Base-by-base conservation (phyloP, 192 early-diverging fungal genomes). In the Coemansia sp. region DNA sequence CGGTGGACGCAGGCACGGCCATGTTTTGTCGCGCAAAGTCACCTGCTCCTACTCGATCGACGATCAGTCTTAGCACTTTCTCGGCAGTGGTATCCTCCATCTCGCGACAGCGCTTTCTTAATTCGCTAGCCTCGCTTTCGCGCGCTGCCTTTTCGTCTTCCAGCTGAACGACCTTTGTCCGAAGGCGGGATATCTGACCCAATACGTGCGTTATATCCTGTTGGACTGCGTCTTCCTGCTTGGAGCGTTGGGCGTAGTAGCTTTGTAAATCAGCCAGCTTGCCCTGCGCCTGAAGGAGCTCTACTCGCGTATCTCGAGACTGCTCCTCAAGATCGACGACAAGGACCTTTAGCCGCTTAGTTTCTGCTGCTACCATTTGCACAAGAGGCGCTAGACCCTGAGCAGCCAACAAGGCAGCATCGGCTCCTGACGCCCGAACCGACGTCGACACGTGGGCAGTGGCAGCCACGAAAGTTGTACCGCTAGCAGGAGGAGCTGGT, bases 121-220 rank as follows among this genome's bases (percentile, higher is more conserved):
- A 57, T 14, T 17, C 17, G 17, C 41, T 21, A n/a, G 69, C 69
- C 50, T 82, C 80, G 19, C 46, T 59, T 42, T 82, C 80, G 34
- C 42, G 58, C 10, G 21, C 38, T 5, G 32, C 62, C 66, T 74
- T 76, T 23, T 82, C 80, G 4, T 25, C 25, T 57, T 82, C 80
- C 15, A 77, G 62, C 27, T 48, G 59, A 2, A 69, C 66, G 11
- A 82, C 68, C 36, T 73, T 73, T 25, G 59, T 37, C 41, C 80
- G 71, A 44, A 82, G 74, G 12, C 72, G 68, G 0, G 80, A 67
- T 34, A 82, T 82, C 63, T 82, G 80, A 34, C 44, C 68, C 32
- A 82, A 57, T 8, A 82, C 80, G 61, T 82, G 80, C 21, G 72
- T 69, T 50, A 82, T 77, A 45, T 82, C 80, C 46, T 82, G 71